These are phyloP conservation scores for Nicotiana sylvestris DNA, from an alignment of 257 asterid genomes.

Conservation along the genomic window DNA sequence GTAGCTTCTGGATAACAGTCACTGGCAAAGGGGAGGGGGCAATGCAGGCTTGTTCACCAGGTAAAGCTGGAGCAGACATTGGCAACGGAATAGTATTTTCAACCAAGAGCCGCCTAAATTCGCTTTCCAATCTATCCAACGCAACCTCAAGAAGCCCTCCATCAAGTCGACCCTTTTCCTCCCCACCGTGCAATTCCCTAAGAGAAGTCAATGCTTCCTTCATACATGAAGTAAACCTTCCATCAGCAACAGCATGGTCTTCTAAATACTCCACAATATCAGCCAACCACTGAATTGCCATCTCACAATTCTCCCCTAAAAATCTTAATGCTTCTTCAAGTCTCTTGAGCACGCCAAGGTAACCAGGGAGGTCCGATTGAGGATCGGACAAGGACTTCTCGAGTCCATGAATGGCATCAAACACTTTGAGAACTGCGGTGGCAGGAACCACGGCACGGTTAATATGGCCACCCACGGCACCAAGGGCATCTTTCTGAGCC, in stretches of 20 bases:
- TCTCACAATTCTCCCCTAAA: slow-evolving; percentile 73
- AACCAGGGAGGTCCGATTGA: slow-evolving; percentile 61
- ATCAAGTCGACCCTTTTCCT: slow-evolving; percentile 68
- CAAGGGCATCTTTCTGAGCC: slow-evolving; percentile 60
- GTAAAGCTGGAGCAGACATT: slow-evolving; percentile 53
- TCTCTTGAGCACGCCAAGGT: slow-evolving; percentile 72
- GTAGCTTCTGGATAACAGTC: slow-evolving; percentile 67
- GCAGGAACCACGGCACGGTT: slow-evolving; percentile 94
- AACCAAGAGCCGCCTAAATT: slow-evolving; percentile 53
- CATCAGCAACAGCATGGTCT: slow-evolving; percentile 79
- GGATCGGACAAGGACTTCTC: slow-evolving; percentile 79
- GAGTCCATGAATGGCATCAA: slow-evolving; percentile 88
- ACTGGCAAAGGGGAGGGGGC: slow-evolving; percentile 79
- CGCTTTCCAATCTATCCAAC: slow-evolving; percentile 59
- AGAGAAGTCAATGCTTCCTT: slow-evolving; percentile 55
- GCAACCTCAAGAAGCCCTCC: slow-evolving; percentile 78
- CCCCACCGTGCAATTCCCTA: slow-evolving; percentile 52
- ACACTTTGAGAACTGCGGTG: slow-evolving; percentile 88
- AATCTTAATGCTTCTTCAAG: slow-evolving; percentile 77
- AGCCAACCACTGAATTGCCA: slow-evolving; percentile 88
- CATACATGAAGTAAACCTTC: slow-evolving; percentile 50
- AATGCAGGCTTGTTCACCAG: slow-evolving; percentile 57
- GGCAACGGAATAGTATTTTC: slow-evolving; percentile 68
- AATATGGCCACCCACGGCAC: slow-evolving; percentile 77
- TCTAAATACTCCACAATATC: slow-evolving; percentile 85